Evolutionary conservation across 2,329 filamentous ascomycete species (phyloP), one percentile per base, ranked within the genome.

Genomic region (Neoascochyta sp.): DNA sequence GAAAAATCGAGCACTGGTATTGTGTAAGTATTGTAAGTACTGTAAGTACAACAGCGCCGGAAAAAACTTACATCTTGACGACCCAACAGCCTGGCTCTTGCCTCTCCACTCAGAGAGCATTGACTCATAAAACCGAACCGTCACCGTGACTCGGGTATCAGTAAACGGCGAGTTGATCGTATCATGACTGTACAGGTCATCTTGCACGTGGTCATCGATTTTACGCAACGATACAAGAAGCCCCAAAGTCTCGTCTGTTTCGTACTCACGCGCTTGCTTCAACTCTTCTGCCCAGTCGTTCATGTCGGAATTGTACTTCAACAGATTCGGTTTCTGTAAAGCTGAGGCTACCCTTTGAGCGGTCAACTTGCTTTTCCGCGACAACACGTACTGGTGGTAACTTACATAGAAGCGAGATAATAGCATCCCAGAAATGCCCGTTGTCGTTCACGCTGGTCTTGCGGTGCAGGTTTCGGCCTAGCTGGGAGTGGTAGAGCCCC

Each of bases 371-470:
- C n/a, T n/a, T n/a, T n/a, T n/a, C n/a, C n/a, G n/a, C n/a, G n/a
- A n/a, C n/a, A n/a, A n/a, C n/a, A n/a, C n/a, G n/a, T n/a, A n/a
- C n/a, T n/a, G n/a, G n/a, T n/a, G n/a, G n/a, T n/a, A n/a, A 34
- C 46, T 13, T 38, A 57, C 56, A 52, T 47, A 1, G 58, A 60
- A 1, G 56, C 52, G 10, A 62, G 34, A 14, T 57, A 59, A 16
- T 60, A 62, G 24, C 55, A 60, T 2, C 55, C 58, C 14, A 62
- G 40, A 19, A 54, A 58, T 0, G 58, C 41, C 16, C 57, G 45
- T 20, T 60, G 44, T 11, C 51, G 49, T 20, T 58, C 55, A 10
- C 47, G 38, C 18, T 46, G 45, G 13, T 52, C 47, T 11, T 35
- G 41, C 4, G 39, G 37, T 4, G 35, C 34, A n/a, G 43, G 30